These are phyloP conservation scores for Scedosporium boydii DNA, from an alignment of 2,329 filamentous ascomycete genomes.

Conservation along the genomic window DNA sequence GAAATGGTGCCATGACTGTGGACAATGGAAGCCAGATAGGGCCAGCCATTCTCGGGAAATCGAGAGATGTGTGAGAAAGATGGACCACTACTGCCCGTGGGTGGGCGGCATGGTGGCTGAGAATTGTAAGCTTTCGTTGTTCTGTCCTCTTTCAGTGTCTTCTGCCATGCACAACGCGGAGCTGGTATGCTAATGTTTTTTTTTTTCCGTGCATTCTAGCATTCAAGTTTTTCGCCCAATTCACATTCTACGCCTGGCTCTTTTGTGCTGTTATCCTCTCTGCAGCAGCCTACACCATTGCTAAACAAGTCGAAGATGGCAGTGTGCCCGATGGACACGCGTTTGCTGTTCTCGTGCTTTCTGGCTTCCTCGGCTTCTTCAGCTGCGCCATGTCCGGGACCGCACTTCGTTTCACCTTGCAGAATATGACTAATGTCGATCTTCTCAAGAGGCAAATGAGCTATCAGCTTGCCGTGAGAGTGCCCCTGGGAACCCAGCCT, in stretches of 20 bases:
- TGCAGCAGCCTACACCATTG: slow-evolving; percentile 54
- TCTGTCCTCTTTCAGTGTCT: neutral
- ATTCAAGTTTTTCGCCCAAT: slow-evolving; percentile 91
- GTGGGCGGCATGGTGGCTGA: slow-evolving; percentile 90
- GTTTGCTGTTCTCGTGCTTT: slow-evolving; percentile 56
- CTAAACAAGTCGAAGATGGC: slow-evolving; percentile 37
- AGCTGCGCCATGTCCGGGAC: slow-evolving; percentile 65
- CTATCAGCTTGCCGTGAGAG: slow-evolving; percentile 65
- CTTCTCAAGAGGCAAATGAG: slow-evolving; percentile 53
- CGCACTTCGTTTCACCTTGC: slow-evolving; percentile 57
- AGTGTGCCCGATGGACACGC: slow-evolving; percentile 45
- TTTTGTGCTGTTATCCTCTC: slow-evolving; percentile 58
- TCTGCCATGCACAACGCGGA: neutral
- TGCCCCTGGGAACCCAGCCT: slow-evolving; percentile 40
- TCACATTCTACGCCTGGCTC: slow-evolving; percentile 62
- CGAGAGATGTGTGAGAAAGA: slow-evolving; percentile 71
- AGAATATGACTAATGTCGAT: slow-evolving; percentile 81
- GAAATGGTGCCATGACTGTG: slow-evolving; percentile 75
- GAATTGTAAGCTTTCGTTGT: slow-evolving; percentile 40
- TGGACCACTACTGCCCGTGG: slow-evolving; percentile 96
- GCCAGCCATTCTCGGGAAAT: slow-evolving; percentile 80
- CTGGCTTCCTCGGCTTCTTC: slow-evolving; percentile 72
- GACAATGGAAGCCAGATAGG: slow-evolving; percentile 80
- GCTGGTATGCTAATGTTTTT: neutral
- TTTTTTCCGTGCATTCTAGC: slow-evolving; percentile 26